Base-by-base conservation (phyloP, 176 grass and related monocot species). In the Saccharum officinarum region DNA sequence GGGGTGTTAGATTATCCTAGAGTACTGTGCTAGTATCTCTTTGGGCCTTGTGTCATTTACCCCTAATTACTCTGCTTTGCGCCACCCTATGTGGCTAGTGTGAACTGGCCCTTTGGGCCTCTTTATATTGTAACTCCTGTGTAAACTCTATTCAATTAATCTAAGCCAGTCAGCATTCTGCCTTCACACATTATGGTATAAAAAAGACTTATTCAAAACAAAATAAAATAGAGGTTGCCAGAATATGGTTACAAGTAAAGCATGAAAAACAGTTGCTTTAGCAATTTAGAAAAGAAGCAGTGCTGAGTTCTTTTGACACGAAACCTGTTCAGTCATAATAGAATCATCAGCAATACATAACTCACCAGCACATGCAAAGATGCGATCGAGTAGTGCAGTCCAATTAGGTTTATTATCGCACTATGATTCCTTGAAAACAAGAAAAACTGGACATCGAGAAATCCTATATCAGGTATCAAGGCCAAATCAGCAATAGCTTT, bases 361-460 rank as follows among this genome's bases (percentile, higher is more conserved):
- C 89, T 92, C 80, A 94, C 92, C 78, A 34, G 85, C 85, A 90
- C 69, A 61, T 80, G 78, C 63, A 94, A 73, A 68, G 42, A 90
- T 75, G 76, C 64, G 80, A 90, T 87, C 37, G 84, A 90, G 69
- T 90, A 92, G 61, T 92, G 92, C 74, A 94, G n/a, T 82, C 89
- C 90, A 80, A 94, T 83, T 16, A 90, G 82, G 71, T 94, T 94
- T 55, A 92, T 45, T 36, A 94, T 89, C 4, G 77, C 90, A 83
- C 65, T 90, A 37, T 71, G 81, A 69, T 87, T 89, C 67, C 73
- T 94, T 73, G 89, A 84, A 36, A 92, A 87, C 14, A 94, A 89
- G 76, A 94, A 90, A 73, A 94, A 86, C 22, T 86, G 92, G 34
- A 86, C 87, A 88, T 92, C 88, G 0, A 76, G 77, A 64, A 94